Conservation (phyloP, 2,329 filamentous ascomycete genomes). For the Paecilomyces niveus region DNA sequence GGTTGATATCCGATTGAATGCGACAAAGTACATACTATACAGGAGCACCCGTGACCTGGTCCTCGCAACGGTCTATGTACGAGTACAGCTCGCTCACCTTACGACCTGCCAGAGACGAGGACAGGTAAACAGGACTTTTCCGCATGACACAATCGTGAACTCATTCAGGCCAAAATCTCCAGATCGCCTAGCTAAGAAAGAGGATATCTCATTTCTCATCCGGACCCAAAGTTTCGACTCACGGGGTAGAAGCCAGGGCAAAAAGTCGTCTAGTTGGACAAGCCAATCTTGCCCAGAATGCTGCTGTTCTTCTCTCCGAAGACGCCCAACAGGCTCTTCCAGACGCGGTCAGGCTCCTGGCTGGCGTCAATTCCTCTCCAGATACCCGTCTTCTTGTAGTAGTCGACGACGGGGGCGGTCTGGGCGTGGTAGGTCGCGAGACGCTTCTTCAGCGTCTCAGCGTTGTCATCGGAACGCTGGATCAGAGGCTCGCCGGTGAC, state of each 20-base stretch:
- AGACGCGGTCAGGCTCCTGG: conserved; percentile 91
- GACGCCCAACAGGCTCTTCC: conserved; percentile 83
- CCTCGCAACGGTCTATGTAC: conserved; percentile 6
- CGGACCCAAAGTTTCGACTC: background rate
- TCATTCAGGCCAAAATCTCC: conserved; percentile 2
- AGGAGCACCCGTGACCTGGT: conserved; percentile 2
- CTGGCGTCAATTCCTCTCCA: conserved; percentile 94
- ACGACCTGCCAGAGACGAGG: conserved; percentile 5
- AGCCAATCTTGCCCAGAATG: conserved; percentile 48
- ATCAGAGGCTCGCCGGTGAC: conserved; percentile 93
- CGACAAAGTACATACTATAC: conserved; percentile 9
- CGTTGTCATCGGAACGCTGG: conserved; percentile 95
- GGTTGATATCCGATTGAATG: conserved; percentile 2
- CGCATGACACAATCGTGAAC: conserved; percentile 9
- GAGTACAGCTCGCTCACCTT: conserved; percentile 4
- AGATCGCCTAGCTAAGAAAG: background rate
- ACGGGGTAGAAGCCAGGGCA: background rate
- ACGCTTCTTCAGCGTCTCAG: conserved; percentile 90
- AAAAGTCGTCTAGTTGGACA: conserved; percentile 39
- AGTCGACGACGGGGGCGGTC: conserved; percentile 84
- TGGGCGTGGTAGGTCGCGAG: conserved; percentile 89
- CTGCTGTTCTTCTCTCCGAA: conserved; percentile 59
- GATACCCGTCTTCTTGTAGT: conserved; percentile 97
- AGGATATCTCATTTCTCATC: background rate
- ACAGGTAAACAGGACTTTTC: conserved; percentile 7